Evolutionary conservation across 192 early-diverging fungal species (phyloP), one percentile per base, ranked within the genome.

Genomic region (Lunasporangiospora selenospora): DNA sequence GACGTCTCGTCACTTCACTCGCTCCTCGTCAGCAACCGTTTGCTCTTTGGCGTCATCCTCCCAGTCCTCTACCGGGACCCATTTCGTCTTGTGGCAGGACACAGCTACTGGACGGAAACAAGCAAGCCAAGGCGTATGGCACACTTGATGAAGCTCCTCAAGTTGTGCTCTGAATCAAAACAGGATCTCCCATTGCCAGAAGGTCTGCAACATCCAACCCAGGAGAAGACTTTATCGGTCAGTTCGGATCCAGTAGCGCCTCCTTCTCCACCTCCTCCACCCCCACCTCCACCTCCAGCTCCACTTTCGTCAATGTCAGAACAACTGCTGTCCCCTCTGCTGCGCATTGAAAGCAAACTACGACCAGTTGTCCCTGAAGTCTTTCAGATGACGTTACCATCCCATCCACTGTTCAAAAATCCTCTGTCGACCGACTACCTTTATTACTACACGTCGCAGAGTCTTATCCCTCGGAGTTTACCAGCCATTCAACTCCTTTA

Each of bases 351-450:
- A n/a, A n/a, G n/a, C n/a, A n/a, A n/a, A n/a, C n/a, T n/a, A n/a
- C n/a, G n/a, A n/a, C n/a, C n/a, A n/a, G n/a, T n/a, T n/a, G n/a
- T n/a, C n/a, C n/a, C n/a, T n/a, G n/a, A n/a, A n/a, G n/a, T n/a
- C n/a, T n/a, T n/a, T n/a, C n/a, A n/a, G n/a, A n/a, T n/a, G n/a
- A n/a, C n/a, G n/a, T n/a, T n/a, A n/a, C n/a, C n/a, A 43, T 27
- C 52, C 52, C 6, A 4, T 37, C 10, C 7, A 21, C 29, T 30
- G 31, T 13, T 11, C 52, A 51, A 18, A 36, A 33, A 16, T 67
- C 9, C 51, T 50, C 27, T 67, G 42, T 53, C 65, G 2, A 57
- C 45, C n/a, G 65, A 67, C 23, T 67, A 67, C 23, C 50, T 67
- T 9, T 67, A 40, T 23, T 44, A 67, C 15, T 67, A 58, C 18